Evolutionary conservation across 2,329 filamentous ascomycete genomes (phyloP), one percentile per base, ranked within the genome.

Genomic region (Aspergillus thermomutatus): DNA sequence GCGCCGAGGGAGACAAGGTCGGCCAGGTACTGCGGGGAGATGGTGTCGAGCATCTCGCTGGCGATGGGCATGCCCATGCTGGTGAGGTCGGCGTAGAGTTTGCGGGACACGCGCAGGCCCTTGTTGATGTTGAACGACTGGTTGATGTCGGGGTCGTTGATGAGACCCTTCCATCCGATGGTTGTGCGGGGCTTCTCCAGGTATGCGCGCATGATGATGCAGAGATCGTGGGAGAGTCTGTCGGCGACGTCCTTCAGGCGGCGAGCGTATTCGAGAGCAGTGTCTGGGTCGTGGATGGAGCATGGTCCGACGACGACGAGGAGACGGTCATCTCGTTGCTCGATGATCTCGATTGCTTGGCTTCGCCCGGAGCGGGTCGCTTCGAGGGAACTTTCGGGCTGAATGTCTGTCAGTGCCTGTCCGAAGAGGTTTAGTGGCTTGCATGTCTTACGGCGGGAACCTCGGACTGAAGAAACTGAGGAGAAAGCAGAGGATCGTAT

Each of bases 61-160:
- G 94, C 94, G 74, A 99, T 93, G 56, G 93, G 93, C 84, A 97
- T 91, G 66, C 93, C 94, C 60, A 82, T 81, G 58, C 81, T 82
- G 26, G 93, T 97, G 60, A 99, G 82, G 71, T 97, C 92, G 67
- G 88, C 86, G 80, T 96, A 97, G 71, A 99, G 83, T 79, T 96
- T 88, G 66, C 93, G 84, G n/a, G 90, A 92, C 55, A 96, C 86
- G 28, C 91, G 86, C 55, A 99, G 83, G 50, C 93, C 93, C 83
- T 97, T 97, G 86, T 99, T 97, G 82, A 99, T 97, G 80, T 96
- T 86, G 88, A 90, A 97, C 70, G 88, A 94, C 75, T 93, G 88
- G 77, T 99, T 91, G 73, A 97, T 96, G 69, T 97, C 92, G 2
- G 94, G 93, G 75, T 99, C 93, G 79, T 99, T 99, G 83, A 99